Conservation (phyloP, 2,329 filamentous ascomycete species). For the Endothia cerciana region DNA sequence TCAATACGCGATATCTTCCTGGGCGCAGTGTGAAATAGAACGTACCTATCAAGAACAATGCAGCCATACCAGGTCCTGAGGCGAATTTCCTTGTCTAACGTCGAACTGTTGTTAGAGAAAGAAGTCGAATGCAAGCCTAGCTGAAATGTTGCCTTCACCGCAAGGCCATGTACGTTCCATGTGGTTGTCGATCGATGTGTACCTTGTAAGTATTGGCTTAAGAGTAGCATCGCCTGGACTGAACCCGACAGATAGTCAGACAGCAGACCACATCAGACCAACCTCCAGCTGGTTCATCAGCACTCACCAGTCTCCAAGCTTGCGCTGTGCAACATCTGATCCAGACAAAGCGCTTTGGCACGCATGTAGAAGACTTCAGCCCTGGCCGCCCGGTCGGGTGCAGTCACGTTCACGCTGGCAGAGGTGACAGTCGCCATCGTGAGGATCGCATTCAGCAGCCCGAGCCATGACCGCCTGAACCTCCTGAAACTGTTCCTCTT, state of each 20-base stretch:
- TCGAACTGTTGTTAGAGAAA: slow-evolving; percentile 40
- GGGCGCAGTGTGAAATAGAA: not conserved
- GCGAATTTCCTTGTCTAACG: slow-evolving; percentile 50
- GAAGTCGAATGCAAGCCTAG: slow-evolving; percentile 54
- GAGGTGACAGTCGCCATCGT: slow-evolving; percentile 49
- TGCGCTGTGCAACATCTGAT: slow-evolving; percentile 44
- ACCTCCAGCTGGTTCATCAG: not conserved
- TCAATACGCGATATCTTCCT: not conserved
- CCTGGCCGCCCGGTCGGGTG: slow-evolving; percentile 42
- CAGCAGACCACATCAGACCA: not conserved
- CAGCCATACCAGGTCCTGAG: slow-evolving; percentile 55
- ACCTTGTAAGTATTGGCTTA: slow-evolving; percentile 57
- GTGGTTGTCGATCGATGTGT: slow-evolving; percentile 57
- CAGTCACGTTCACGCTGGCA: slow-evolving; percentile 34
- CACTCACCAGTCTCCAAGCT: slow-evolving; percentile 49
- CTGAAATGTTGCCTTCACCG: slow-evolving; percentile 54
- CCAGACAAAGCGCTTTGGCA: slow-evolving; percentile 48
- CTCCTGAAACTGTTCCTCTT: slow-evolving; percentile 34
- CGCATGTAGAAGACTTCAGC: slow-evolving; percentile 51
- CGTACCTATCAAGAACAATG: slow-evolving; percentile 49
- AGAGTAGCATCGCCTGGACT: slow-evolving; percentile 54
- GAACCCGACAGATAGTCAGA: slow-evolving; percentile 21
- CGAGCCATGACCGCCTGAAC: slow-evolving; percentile 53
- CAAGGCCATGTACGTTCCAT: slow-evolving; percentile 58
- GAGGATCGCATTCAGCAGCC: slow-evolving; percentile 53